A percentile compares a stretch with the other conserved stretches of the same genome.
Conservation (phyloP, 148 eudicot genomes). For the Polygonum aviculare region DNA sequence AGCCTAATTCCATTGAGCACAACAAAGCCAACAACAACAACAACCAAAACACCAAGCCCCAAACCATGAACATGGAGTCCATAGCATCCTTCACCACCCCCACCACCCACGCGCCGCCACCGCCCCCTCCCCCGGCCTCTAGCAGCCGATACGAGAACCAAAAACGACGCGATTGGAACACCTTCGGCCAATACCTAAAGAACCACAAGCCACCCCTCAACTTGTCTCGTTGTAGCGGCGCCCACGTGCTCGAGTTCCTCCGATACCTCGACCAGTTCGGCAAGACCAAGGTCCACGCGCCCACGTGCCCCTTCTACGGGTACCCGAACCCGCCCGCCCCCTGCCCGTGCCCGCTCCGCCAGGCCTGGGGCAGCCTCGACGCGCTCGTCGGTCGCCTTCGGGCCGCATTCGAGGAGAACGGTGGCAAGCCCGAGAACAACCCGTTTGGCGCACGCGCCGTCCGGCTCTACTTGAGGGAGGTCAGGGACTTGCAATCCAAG, state of each 20-base stretch:
- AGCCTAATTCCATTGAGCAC: too few relatives aligned
- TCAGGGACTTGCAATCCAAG: slow-evolving; percentile 46
- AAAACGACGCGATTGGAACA: slow-evolving; percentile 51
- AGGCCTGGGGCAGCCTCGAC: slow-evolving; percentile 58
- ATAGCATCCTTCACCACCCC: not conserved
- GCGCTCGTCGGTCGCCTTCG: slow-evolving; percentile 52
- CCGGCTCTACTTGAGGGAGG: slow-evolving; percentile 44
- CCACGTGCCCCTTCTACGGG: slow-evolving; percentile 46
- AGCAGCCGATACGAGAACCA: slow-evolving; percentile 46
- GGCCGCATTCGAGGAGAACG: slow-evolving; percentile 50
- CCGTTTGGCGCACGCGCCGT: slow-evolving; percentile 59
- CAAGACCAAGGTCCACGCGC: slow-evolving; percentile 49
- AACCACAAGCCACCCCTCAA: slow-evolving; percentile 49
- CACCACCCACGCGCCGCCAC: not conserved
- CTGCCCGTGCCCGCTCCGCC: slow-evolving; percentile 51
- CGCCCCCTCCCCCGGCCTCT: not conserved
- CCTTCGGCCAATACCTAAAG: slow-evolving; percentile 40
- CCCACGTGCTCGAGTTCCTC: slow-evolving; percentile 50
- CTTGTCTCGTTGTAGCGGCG: slow-evolving; percentile 43
- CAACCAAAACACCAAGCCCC: not conserved
- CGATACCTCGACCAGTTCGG: slow-evolving; percentile 52
- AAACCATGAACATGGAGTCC: not conserved
- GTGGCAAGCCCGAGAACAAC: slow-evolving; percentile 42
- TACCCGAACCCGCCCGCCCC: slow-evolving; percentile 52
- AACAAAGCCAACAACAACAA: not conserved